Conservation (phyloP, 345 rosid species). For the Eucalyptus polyanthemos region DNA sequence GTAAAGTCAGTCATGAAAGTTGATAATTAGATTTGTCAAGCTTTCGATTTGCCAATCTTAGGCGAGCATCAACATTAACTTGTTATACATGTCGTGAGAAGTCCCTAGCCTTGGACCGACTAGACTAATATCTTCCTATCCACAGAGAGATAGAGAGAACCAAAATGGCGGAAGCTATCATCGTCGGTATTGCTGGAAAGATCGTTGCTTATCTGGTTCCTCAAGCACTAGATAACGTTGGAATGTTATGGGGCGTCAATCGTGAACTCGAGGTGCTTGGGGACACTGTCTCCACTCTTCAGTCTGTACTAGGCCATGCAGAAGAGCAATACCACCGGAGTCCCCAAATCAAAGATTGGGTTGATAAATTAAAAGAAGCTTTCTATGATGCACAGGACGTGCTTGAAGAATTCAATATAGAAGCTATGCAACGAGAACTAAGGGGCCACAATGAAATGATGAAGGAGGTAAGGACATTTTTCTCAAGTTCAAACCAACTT, state of each 20-base stretch:
- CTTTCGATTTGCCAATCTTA: too few species aligned
- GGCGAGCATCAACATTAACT: too few species aligned
- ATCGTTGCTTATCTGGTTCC: too few species aligned
- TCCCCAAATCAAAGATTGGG: constrained; percentile 6
- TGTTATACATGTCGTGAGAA: too few species aligned
- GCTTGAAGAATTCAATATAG: constrained; percentile 8
- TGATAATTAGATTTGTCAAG: background rate
- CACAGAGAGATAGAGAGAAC: background rate
- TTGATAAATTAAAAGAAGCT: constrained; percentile 3
- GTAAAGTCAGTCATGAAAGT: background rate
- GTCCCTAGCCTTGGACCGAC: too few species aligned
- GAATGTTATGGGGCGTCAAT: too few species aligned
- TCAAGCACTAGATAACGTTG: too few species aligned
- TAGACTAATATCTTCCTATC: background rate
- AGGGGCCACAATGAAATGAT: background rate
- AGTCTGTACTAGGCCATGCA: background rate
- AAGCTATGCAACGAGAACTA: background rate
- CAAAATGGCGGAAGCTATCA: background rate
- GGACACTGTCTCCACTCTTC: too few species aligned
- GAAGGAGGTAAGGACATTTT: background rate
- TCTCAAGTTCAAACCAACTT: background rate
- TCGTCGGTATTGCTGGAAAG: background rate
- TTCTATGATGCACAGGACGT: constrained; percentile 18
- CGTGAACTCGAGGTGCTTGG: rapidly evolving
- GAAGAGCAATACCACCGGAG: background rate